Conservation (phyloP, 106 monocot genomes). For the Hemerocallis citrina region DNA sequence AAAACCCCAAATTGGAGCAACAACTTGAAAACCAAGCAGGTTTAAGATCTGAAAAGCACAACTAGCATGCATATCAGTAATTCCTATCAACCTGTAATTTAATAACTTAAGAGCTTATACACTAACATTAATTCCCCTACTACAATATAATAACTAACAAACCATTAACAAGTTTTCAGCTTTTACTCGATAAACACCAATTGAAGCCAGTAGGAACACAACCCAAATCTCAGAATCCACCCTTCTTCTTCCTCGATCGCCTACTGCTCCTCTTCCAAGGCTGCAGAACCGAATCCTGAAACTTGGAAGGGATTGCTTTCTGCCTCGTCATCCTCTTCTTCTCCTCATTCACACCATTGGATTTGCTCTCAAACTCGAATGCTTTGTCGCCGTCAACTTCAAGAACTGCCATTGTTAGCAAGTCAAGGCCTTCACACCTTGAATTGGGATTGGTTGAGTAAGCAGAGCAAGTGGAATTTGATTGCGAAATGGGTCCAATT, state of each 20-base stretch:
- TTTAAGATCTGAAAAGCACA: background rate
- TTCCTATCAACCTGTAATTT: too few relatives aligned
- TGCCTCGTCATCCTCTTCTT: constrained; percentile 15
- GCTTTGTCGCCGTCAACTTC: constrained; percentile 1
- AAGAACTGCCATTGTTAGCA: constrained; percentile 14
- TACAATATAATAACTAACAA: too few relatives aligned
- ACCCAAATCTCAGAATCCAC: background rate
- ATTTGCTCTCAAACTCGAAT: background rate
- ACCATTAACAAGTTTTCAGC: background rate
- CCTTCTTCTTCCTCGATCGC: constrained; percentile 3
- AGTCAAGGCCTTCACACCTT: constrained; percentile 17
- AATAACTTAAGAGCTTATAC: too few relatives aligned
- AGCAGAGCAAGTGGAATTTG: constrained; percentile 1
- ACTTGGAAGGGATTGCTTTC: constrained; percentile 31
- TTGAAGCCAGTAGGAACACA: background rate
- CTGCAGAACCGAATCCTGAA: constrained; percentile 46
- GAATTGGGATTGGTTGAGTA: background rate
- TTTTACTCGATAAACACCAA: background rate
- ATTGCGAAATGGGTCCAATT: background rate
- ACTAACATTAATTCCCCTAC: background rate
- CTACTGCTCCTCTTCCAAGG: constrained; percentile 37
- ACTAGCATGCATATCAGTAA: background rate
- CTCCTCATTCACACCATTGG: background rate
- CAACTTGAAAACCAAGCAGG: background rate
- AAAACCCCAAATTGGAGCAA: background rate